These are phyloP conservation scores for Mycena kentingensis DNA, from an alignment of 768 basidiomycete genomes.

Conservation along the genomic window DNA sequence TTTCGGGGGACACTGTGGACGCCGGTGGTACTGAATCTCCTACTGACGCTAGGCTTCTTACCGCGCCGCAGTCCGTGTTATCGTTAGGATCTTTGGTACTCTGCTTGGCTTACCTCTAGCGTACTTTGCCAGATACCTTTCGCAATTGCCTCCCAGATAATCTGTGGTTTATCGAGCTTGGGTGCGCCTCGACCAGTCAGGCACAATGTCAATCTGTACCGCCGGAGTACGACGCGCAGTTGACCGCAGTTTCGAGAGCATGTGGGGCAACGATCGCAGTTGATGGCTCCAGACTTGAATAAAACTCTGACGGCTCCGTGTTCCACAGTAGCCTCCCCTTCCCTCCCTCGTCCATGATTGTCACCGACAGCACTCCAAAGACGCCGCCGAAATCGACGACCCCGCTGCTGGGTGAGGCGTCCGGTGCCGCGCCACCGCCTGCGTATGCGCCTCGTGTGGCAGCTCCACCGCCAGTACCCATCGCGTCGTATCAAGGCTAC, in stretches of 20 bases:
- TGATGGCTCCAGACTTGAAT: not conserved
- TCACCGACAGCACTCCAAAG: conserved; percentile 10
- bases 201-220: too few relatives aligned
- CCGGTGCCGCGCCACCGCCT: conserved; percentile 12
- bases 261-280: conserved; percentile 1
- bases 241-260: conserved; percentile 10
- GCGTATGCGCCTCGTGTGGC: conserved; percentile 13
- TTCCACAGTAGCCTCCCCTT: not conserved
- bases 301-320: conserved; percentile 4
- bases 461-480: not conserved
- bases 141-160: too few relatives aligned
- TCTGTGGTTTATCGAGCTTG: too few relatives aligned
- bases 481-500: conserved; percentile 6
- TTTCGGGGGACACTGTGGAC: conserved; percentile 21
- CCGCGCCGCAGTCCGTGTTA: too few relatives aligned
- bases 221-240: conserved; percentile 6
- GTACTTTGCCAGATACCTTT: too few relatives aligned
- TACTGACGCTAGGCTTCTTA: not conserved
- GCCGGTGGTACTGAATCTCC: not conserved
- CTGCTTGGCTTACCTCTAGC: too few relatives aligned
- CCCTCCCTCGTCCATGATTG: conserved; percentile 19
- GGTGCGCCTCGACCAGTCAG: too few relatives aligned
- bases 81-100: too few relatives aligned
- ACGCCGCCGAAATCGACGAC: conserved; percentile 13
- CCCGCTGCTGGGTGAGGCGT: conserved; percentile 11